Evolutionary conservation across 805 yeast species (phyloP).

Genomic region (Wickerhamiella occidentalis): DNA sequence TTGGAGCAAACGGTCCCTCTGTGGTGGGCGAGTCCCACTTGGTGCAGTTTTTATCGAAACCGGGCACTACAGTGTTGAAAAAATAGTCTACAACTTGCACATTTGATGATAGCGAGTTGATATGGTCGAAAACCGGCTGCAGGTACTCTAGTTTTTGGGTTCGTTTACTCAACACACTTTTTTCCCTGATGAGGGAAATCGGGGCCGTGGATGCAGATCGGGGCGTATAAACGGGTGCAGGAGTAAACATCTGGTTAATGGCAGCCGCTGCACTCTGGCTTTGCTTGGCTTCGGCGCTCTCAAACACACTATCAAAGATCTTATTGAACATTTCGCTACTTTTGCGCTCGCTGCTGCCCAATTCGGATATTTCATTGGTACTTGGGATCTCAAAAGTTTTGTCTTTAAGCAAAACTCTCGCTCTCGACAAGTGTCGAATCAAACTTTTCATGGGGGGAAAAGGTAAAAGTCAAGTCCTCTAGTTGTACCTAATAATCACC

Average conservation of each 20-base stretch:
- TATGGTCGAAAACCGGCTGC: constrained; percentile 19
- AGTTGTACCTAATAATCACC: neutral
- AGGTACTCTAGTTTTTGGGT: constrained; percentile 1
- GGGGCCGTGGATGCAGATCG: neutral
- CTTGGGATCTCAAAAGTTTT: neutral
- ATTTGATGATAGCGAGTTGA: constrained; percentile 20
- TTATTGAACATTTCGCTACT: neutral
- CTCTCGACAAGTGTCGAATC: neutral
- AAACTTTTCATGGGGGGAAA: neutral
- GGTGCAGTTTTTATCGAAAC: constrained; percentile 8
- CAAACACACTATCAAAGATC: constrained; percentile 1
- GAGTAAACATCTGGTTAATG: neutral
- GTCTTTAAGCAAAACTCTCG: neutral
- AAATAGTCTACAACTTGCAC: constrained; percentile 21
- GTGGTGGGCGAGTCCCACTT: neutral
- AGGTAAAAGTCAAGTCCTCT: neutral
- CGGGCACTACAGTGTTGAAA: constrained; percentile 16
- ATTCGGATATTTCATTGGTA: neutral
- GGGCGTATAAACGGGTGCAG: neutral
- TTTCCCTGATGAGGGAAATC: neutral
- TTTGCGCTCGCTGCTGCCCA: neutral
- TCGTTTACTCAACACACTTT: neutral
- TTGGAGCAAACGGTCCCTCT: neutral
- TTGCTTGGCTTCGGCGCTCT: neutral
- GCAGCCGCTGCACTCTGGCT: neutral